These are phyloP conservation scores for Leccinum angustisporum DNA, from an alignment of 1,284 basidiomycete genomes.

Conservation along the genomic window DNA sequence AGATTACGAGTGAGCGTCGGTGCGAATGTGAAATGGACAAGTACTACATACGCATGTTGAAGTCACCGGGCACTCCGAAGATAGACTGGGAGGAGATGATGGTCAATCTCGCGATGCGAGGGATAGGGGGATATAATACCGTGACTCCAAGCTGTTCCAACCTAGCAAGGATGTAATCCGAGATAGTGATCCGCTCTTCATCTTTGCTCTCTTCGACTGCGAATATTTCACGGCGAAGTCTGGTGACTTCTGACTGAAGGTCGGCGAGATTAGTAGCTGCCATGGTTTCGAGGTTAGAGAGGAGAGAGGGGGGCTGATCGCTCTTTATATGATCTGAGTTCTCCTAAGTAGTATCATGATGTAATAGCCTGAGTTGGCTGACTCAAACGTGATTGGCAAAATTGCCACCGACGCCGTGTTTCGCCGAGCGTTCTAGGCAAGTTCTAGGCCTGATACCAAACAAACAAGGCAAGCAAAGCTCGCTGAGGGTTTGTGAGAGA, in stretches of 20 bases:
- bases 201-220: constrained; percentile 32
- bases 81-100: constrained; percentile 48
- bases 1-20: background rate
- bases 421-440: background rate
- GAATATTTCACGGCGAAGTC: constrained; percentile 54
- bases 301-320: background rate
- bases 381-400: background rate
- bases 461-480: background rate
- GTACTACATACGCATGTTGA: constrained; percentile 72
- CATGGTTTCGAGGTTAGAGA: constrained; percentile 18
- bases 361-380: background rate
- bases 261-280: constrained; percentile 4
- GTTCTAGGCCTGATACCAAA: background rate
- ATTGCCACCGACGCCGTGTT: background rate
- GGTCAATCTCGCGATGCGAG: background rate
- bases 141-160: constrained; percentile 67
- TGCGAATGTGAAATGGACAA: background rate
- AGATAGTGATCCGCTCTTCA: constrained; percentile 55
- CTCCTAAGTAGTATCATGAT: background rate
- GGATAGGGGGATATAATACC: constrained; percentile 43
- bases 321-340: constrained; percentile 8
- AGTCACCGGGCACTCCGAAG: constrained; percentile 92
- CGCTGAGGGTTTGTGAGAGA: too few species aligned
- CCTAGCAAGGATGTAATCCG: constrained; percentile 71
- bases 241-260: constrained; percentile 53